Evolutionary conservation across 257 asterid species (phyloP).

Genomic region (Solanum rostratum): DNA sequence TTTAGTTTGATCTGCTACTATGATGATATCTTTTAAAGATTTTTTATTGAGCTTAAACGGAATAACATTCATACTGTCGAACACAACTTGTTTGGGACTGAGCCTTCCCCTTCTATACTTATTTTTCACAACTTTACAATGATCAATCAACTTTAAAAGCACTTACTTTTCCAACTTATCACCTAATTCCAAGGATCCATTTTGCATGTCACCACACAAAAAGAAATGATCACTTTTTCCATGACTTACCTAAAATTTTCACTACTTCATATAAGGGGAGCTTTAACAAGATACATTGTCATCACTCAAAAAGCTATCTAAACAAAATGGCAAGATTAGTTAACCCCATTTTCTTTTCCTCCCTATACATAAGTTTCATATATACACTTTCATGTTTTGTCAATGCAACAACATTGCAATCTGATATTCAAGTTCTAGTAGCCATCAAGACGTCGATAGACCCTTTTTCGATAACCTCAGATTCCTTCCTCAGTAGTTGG

Average conservation of each 20-base stretch:
- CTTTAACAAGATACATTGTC: background rate
- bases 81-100: background rate
- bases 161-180: background rate
- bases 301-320: background rate
- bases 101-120: background rate
- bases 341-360: background rate
- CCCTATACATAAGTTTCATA: background rate
- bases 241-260: background rate
- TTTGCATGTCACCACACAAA: conserved; percentile 4
- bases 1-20: no score
- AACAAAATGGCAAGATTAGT: background rate
- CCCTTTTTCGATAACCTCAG: conserved; percentile 26
- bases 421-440: conserved; percentile 25
- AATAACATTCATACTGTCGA: background rate
- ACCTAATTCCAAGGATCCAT: conserved; percentile 9
- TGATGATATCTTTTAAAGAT: conserved; percentile 3
- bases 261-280: background rate
- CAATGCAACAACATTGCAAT: conserved; percentile 17
- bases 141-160: background rate
- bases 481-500: conserved; percentile 38
- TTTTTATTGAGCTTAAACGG: no score
- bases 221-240: background rate
- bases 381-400: background rate
- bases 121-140: background rate
- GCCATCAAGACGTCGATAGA: conserved; percentile 25